A percentile compares a stretch with the other conserved stretches of the same genome.
These are phyloP conservation scores for Emergomyces pasteurianus DNA, from an alignment of 2,329 filamentous ascomycete genomes.

Conservation along the genomic window DNA sequence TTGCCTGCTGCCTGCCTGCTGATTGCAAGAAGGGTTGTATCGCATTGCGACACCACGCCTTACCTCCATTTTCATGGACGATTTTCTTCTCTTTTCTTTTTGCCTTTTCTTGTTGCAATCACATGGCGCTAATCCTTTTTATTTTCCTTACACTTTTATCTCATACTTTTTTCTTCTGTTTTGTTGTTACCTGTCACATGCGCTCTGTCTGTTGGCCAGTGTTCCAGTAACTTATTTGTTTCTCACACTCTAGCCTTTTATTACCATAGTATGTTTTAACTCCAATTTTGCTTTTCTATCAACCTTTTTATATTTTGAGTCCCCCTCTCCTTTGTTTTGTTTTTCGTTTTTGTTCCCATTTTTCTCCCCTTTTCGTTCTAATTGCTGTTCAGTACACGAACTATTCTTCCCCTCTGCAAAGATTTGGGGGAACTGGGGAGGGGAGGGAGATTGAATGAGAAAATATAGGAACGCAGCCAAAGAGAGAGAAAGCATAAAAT, in stretches of 20 bases:
- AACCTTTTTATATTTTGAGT: background rate
- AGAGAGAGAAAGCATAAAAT: background rate
- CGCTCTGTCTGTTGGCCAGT: background rate
- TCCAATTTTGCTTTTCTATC: background rate
- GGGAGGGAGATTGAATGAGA: background rate
- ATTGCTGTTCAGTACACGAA: background rate
- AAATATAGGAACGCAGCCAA: background rate
- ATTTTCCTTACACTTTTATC: background rate
- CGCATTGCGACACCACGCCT: background rate
- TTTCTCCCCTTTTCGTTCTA: too few species aligned
- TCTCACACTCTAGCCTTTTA: background rate
- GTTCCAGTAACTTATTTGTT: background rate
- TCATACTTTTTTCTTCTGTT: background rate
- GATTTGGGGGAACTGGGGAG: background rate
- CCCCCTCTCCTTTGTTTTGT: slow-evolving; percentile 3
- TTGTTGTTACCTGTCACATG: background rate
- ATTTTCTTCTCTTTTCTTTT: background rate
- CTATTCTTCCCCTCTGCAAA: background rate
- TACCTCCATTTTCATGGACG: background rate
- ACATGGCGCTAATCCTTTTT: background rate
- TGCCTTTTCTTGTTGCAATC: background rate
- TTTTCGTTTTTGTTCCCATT: background rate
- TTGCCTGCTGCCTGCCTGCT: too few species aligned
- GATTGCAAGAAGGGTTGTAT: background rate
- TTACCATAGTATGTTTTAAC: background rate